phyloP scores from a whole-genome alignment of 148 eudicot genomes.

The Beta vulgaris region DNA sequence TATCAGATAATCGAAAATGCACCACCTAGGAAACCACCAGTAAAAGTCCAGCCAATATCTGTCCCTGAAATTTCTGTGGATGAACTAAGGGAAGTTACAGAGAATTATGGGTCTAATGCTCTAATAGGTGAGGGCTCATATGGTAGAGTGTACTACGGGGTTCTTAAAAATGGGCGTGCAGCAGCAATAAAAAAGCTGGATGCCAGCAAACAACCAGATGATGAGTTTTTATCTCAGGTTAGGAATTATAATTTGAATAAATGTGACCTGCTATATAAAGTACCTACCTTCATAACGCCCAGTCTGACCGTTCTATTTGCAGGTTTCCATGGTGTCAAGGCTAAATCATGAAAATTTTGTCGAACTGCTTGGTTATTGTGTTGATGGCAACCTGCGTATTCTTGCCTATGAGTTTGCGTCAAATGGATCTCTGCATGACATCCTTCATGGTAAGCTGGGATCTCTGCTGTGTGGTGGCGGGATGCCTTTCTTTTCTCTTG shows the following conservation, averaged over 20 bases:
- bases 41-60: conserved; percentile 53
- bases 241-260: neutral
- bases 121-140: conserved; percentile 92
- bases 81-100: conserved; percentile 73
- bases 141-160: conserved; percentile 77
- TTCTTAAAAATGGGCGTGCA: conserved; percentile 50
- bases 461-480: neutral
- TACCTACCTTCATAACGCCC: neutral
- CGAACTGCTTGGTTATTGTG: conserved; percentile 77
- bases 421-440: conserved; percentile 80
- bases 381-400: conserved; percentile 63
- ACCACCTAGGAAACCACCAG: conserved; percentile 54
- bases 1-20: conserved; percentile 34
- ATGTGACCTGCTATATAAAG: neutral
- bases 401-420: conserved; percentile 87
- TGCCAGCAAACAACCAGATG: conserved; percentile 63
- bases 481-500: neutral
- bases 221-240: conserved; percentile 83
- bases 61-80: conserved; percentile 64
- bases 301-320: conserved; percentile 16
- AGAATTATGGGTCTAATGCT: conserved; percentile 72
- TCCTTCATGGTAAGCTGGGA: conserved; percentile 64
- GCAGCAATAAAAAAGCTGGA: conserved; percentile 90
- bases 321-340: conserved; percentile 82
- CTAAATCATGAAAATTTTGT: conserved; percentile 80